These are phyloP conservation scores for Gynandropsis gynandra DNA, from an alignment of 345 rosid species.

Conservation along the genomic window DNA sequence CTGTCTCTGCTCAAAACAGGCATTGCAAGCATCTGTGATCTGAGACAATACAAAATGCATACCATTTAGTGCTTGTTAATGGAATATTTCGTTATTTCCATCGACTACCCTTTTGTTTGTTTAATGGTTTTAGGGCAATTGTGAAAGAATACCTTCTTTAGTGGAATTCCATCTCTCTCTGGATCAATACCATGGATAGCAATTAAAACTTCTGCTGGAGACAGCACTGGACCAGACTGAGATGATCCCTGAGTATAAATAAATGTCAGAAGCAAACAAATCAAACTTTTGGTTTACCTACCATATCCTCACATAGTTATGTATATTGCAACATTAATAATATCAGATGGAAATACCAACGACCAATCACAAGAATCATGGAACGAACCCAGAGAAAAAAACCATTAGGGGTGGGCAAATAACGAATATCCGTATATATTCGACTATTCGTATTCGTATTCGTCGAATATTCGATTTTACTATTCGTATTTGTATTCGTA, in stretches of 20 bases:
- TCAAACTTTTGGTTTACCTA: background rate
- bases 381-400: too few species aligned
- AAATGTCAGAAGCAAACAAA: conserved; percentile 17
- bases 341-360: background rate
- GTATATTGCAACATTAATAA: background rate
- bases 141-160: conserved; percentile 59
- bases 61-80: conserved; percentile 12
- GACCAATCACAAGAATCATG: too few species aligned
- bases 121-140: conserved; percentile 1
- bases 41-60: conserved; percentile 31
- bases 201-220: conserved; percentile 79
- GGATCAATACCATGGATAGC: conserved; percentile 94
- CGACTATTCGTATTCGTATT: too few species aligned
- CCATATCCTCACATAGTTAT: too few species aligned
- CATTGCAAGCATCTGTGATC: conserved; percentile 93
- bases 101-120: conserved; percentile 5
- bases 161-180: conserved; percentile 77
- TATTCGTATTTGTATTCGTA: too few species aligned
- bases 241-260: conserved; percentile 57
- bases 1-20: conserved; percentile 83
- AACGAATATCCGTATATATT: too few species aligned
- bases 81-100: conserved; percentile 6
- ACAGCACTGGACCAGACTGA: conserved; percentile 52
- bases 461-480: too few species aligned
- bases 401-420: too few species aligned